A percentile compares a stretch with the other conserved stretches of the same genome.
These are phyloP conservation scores for Phaeophleospora eucalypticola DNA, from an alignment of 2,329 filamentous ascomycete species.

Conservation along the genomic window DNA sequence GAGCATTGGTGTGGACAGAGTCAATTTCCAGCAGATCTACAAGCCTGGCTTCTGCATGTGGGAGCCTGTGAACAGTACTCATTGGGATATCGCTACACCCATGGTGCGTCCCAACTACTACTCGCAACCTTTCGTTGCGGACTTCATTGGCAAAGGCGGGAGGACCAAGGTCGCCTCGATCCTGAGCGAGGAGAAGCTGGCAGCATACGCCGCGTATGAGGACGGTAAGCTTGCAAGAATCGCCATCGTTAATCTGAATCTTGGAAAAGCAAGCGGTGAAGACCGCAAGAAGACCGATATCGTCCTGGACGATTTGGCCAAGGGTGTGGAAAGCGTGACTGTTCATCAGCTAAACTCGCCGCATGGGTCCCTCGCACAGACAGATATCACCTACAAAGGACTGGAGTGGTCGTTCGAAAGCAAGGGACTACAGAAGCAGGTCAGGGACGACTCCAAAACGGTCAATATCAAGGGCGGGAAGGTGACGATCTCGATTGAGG, in stretches of 20 bases:
- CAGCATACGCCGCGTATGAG: slow-evolving; percentile 7
- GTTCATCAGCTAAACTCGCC: slow-evolving; percentile 6
- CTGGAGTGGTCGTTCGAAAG: slow-evolving; percentile 9
- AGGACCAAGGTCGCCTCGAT: slow-evolving; percentile 2
- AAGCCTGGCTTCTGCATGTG: slow-evolving; percentile 8
- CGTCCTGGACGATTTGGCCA: slow-evolving; percentile 1
- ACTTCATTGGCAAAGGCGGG: slow-evolving; percentile 7
- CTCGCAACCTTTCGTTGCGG: slow-evolving; percentile 7
- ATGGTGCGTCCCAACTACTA: slow-evolving; percentile 8
- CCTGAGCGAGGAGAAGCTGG: background rate
- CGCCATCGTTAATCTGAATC: slow-evolving; percentile 8
- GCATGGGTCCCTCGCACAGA: slow-evolving; percentile 2
- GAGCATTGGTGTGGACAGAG: slow-evolving; percentile 5
- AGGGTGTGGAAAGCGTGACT: slow-evolving; percentile 2
- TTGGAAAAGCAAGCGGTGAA: slow-evolving; percentile 4
- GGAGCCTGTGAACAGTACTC: slow-evolving; percentile 4
- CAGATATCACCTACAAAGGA: slow-evolving; percentile 6
- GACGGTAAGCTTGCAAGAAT: slow-evolving; percentile 4
- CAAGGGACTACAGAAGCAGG: slow-evolving; percentile 1
- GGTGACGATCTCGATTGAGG: slow-evolving; percentile 4
- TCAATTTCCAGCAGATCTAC: slow-evolving; percentile 10
- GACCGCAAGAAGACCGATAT: slow-evolving; percentile 2
- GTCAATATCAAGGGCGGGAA: slow-evolving; percentile 5
- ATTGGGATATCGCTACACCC: background rate
- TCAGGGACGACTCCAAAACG: slow-evolving; percentile 6